Base-by-base conservation (phyloP, 1,284 basidiomycete genomes). In the Trichosporon inkin region DNA sequence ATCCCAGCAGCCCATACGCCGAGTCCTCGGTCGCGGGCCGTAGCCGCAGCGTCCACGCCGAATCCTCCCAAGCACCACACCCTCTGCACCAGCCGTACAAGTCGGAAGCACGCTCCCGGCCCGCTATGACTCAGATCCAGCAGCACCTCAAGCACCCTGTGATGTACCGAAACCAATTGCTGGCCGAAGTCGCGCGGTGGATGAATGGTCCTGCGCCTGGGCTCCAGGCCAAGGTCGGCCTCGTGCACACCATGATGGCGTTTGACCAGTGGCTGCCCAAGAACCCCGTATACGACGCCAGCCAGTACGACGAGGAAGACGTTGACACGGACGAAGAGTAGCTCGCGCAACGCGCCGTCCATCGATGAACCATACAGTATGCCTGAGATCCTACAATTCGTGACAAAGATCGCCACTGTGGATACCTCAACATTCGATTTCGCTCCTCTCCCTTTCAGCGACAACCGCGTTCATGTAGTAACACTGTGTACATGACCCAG, bases 161-260 rank as follows among this genome's bases (percentile, higher is more conserved):
- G 44, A 16, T 16, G 24, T n/a, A 49, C 44, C 24, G 28, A 24
- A 22, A 49, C 14, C 44, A 16, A 10, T 22, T 49, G 44, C 44
- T 49, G 6, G 44, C 10, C 5, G 24, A 16, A 3, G 44, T 49
- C 14, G 24, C 44, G 24, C 44, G 44, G 22, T 49, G 44, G 44
- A 49, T 49, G 44, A 24, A 22, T 8, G 24, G 44, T 6, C 44
- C 44, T 1, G 44, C 44, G 14, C 28, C 16, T 16, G 5, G 22
- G 16, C 44, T 49, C 44, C 24, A 8, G 44, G n/a, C n/a, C 10
- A 24, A 24, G 16, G 24, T 28, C 22, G 24, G 28, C 24, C 44
- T 49, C 24, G 44, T 49, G 44, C 28, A 49, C 44, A 49, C 44
- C 14, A 49, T 49, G 44, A n/a, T n/a, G 11, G 44, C 10, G 44